These are phyloP conservation scores for Apostasia ramifera DNA, from an alignment of 106 monocot genomes.

Conservation along the genomic window DNA sequence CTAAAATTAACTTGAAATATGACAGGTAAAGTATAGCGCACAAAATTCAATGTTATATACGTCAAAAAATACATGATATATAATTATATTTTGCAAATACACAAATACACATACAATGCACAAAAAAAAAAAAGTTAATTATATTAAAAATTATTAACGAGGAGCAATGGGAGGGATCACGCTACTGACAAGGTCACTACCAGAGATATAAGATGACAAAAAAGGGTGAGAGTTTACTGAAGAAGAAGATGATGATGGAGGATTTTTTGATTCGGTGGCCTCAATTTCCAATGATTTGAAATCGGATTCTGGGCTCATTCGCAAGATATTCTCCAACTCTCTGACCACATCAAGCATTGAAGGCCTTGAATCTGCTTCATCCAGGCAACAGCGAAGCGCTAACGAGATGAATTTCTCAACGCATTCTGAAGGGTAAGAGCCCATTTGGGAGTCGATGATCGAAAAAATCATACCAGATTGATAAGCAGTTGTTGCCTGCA, in stretches of 20 bases:
- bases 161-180: constrained; percentile 49
- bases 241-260: constrained; percentile 29
- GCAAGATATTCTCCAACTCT: constrained; percentile 73
- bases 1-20: too few species aligned
- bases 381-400: constrained; percentile 79
- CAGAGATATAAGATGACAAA: constrained; percentile 44
- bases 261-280: constrained; percentile 6
- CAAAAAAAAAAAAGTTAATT: too few species aligned
- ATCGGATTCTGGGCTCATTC: constrained; percentile 50
- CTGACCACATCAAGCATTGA: constrained; percentile 81
- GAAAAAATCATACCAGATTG: constrained; percentile 66
- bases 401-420: constrained; percentile 58
- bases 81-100: too few species aligned
- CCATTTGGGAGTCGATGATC: constrained; percentile 64
- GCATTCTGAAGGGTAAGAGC: constrained; percentile 70
- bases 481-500: constrained; percentile 47
- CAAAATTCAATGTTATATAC: too few species aligned
- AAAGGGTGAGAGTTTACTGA: constrained; percentile 10
- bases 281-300: constrained; percentile 18
- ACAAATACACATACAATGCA: too few species aligned
- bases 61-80: too few species aligned
- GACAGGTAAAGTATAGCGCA: too few species aligned
- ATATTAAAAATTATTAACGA: constrained; percentile 27
- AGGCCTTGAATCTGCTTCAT: constrained; percentile 80
- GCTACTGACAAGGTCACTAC: constrained; percentile 60